phyloP scores from a whole-genome alignment of 495 filamentous ascomycete genomes.

The Amorphotheca resinae region DNA sequence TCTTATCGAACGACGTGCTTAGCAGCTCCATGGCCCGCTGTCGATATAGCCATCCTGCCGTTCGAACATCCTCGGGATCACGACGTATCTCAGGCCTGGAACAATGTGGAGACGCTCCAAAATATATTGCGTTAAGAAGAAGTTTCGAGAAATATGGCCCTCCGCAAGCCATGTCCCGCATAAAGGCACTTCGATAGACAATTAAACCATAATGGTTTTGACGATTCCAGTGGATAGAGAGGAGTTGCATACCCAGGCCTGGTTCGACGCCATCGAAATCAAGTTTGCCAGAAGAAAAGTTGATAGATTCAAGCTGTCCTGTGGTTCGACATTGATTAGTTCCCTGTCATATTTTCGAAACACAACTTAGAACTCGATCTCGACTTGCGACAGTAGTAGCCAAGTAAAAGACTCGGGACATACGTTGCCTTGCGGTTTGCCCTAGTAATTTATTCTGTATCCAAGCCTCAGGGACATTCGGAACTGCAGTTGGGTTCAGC shows the following conservation, averaged over 20 bases:
- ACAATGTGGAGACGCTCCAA: conserved; percentile 28
- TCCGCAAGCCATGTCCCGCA: conserved; percentile 27
- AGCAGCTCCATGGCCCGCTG: conserved; percentile 30
- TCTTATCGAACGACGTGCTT: conserved; percentile 26
- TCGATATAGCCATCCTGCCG: conserved; percentile 22
- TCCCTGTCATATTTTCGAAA: too few species aligned
- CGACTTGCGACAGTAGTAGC: too few species aligned
- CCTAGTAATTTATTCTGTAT: background rate
- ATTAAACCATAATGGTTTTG: conserved; percentile 25
- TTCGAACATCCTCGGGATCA: conserved; percentile 19
- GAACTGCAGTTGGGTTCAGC: too few species aligned
- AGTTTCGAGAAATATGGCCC: conserved; percentile 36
- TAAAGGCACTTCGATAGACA: conserved; percentile 28
- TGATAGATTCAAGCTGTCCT: conserved; percentile 22
- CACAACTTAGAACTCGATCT: too few species aligned
- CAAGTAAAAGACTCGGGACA: background rate
- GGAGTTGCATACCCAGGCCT: conserved; percentile 29
- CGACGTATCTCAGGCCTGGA: conserved; percentile 22
- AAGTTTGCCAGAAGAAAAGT: conserved; percentile 21
- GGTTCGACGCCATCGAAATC: conserved; percentile 35
- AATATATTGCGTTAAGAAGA: conserved; percentile 36
- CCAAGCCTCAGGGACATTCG: background rate
- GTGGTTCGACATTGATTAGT: conserved; percentile 3
- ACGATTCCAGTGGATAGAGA: conserved; percentile 30
- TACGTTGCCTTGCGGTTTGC: background rate